These are phyloP conservation scores for Pseudonitzschia multiseries DNA, from an alignment of 108 stramenopile genomes.

Conservation along the genomic window DNA sequence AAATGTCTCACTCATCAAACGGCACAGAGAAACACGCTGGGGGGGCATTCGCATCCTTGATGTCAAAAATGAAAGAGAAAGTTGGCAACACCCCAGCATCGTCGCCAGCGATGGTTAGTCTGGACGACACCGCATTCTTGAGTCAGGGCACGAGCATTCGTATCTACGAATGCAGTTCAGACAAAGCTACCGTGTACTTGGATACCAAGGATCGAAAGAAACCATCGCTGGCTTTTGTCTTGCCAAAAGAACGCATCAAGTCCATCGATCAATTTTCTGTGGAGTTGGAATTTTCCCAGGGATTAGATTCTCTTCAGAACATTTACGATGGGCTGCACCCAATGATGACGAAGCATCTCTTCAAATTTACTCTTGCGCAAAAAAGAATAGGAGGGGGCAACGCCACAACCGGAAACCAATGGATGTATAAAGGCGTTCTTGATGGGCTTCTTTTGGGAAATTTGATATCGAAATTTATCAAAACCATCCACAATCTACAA, in stretches of 20 bases:
- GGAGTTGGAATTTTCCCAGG: conserved; percentile 16
- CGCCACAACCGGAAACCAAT: conserved; percentile 49
- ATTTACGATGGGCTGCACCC: conserved; percentile 36
- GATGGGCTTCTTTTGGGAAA: conserved; percentile 49
- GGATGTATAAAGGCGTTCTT: conserved; percentile 55
- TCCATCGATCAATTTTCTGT: not conserved
- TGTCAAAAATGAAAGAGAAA: not conserved
- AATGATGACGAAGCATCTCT: conserved; percentile 48
- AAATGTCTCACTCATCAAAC: not conserved
- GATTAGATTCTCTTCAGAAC: conserved; percentile 45
- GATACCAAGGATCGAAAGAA: conserved; percentile 3
- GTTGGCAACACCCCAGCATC: not conserved
- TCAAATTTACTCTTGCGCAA: conserved; percentile 81
- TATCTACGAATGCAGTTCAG: conserved; percentile 21
- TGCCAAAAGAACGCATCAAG: conserved; percentile 11
- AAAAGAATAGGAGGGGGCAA: conserved; percentile 58
- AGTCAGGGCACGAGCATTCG: conserved; percentile 25
- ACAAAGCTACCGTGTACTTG: conserved; percentile 6
- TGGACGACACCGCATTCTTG: conserved; percentile 2
- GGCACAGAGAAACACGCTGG: not conserved
- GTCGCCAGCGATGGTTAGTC: not conserved
- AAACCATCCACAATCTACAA: conserved; percentile 62
- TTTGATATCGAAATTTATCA: conserved; percentile 57
- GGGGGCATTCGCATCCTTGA: not conserved
- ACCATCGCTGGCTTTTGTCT: conserved; percentile 20